Base-by-base conservation (phyloP, 495 filamentous ascomycete species). In the Penicillium lagena region DNA sequence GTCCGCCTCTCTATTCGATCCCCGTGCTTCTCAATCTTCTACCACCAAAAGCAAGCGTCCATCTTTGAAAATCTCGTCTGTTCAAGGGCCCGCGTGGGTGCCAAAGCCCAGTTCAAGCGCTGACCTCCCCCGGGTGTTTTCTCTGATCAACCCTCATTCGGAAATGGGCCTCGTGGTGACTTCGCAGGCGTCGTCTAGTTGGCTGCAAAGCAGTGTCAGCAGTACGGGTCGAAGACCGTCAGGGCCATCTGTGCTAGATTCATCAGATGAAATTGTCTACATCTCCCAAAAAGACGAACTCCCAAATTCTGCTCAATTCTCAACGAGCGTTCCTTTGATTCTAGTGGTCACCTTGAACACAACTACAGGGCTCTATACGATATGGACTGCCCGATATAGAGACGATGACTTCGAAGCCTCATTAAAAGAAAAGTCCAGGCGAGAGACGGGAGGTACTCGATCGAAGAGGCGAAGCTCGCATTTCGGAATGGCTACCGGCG, bases 131-230 rank as follows among this genome's bases (percentile, higher is more conserved):
- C 76, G 86, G 28, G 68, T 96, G 1, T 94, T 90, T 46, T 87
- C 85, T 29, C 73, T 98, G 17, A 94, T 83, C 7, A 86, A 96
- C 59, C 93, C 93, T 29, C 68, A 96, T 46, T 72, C 88, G 2
- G 89, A 96, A 54, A 76, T 95, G 61, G 93, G 91, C 1, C 58
- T 90, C 35, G 82, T 96, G 32, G 83, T 96, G 11, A 80, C 82
- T 12, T 66, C 67, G 17, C 54, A 75, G 43, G 45, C 51, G 44
- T 62, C 55, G 14, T 53, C 22, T 22, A 22, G 52, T 68, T 57
- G 53, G 51, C 34, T 68, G 22, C 55, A 65, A 17, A 54, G 54
- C 35, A 64, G 55, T 43, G 42, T 55, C 29, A 53, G 32, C 37
- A 65, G 46, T 34, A 49, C 51, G 36, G 65, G 43, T 37, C 40